Conservation (phyloP, 805 yeast genomes). For the Metschnikowia dekortorum region DNA sequence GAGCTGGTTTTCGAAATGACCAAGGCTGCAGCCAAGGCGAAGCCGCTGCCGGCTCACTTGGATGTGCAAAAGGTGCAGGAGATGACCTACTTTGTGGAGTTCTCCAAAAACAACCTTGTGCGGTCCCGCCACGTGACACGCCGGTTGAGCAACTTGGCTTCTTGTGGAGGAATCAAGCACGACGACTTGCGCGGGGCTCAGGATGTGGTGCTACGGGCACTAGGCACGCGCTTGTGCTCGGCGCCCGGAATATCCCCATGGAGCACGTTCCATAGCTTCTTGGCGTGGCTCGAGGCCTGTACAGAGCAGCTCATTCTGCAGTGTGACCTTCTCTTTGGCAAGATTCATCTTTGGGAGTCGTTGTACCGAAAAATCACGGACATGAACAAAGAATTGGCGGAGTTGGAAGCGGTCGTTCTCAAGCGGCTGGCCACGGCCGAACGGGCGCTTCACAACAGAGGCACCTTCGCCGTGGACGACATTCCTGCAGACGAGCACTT, state of each 20-base stretch:
- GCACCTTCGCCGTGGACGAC: conserved; percentile 7
- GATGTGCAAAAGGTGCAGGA: conserved; percentile 27
- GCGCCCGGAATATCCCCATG: background rate
- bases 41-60: conserved; percentile 3
- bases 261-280: background rate
- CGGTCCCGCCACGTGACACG: conserved; percentile 25
- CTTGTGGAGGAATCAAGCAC: conserved; percentile 30
- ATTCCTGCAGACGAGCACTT: conserved; percentile 7
- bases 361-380: conserved; percentile 23
- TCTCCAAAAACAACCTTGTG: conserved; percentile 40
- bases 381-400: conserved; percentile 24
- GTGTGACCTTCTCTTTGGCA: conserved; percentile 20
- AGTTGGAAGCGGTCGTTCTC: background rate
- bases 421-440: background rate
- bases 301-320: conserved; percentile 22
- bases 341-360: conserved; percentile 29
- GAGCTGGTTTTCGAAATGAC: conserved; percentile 30
- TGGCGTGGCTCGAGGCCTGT: conserved; percentile 23
- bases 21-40: conserved; percentile 21
- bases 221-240: background rate
- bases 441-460: background rate
- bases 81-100: conserved; percentile 46
- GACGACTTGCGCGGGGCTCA: conserved; percentile 23
- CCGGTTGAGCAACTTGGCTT: conserved; percentile 33
- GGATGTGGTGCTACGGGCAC: background rate